Conservation (phyloP, 2,329 filamentous ascomycete species). For the Fusarium chaquense region DNA sequence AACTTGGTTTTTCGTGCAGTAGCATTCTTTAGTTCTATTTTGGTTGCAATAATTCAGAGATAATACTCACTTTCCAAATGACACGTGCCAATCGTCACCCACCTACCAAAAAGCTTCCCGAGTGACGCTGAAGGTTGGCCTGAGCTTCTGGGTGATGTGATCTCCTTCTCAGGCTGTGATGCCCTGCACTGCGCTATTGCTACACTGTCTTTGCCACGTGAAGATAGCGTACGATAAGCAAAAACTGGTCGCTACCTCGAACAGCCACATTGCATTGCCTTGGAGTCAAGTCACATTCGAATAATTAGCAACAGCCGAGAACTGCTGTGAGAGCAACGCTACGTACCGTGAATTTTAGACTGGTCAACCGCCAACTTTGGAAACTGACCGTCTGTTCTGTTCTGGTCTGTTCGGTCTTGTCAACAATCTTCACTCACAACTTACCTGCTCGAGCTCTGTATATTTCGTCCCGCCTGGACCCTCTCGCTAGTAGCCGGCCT, state of each 20-base stretch:
- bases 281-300: slow-evolving; percentile 43
- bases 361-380: slow-evolving; percentile 19
- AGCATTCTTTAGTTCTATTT: not conserved
- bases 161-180: not conserved
- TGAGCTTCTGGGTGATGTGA: slow-evolving; percentile 26
- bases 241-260: slow-evolving; percentile 45
- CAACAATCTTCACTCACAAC: slow-evolving; percentile 14
- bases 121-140: slow-evolving; percentile 17
- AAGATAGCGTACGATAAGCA: slow-evolving; percentile 48
- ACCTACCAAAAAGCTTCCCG: slow-evolving; percentile 19
- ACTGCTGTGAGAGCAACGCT: slow-evolving; percentile 28
- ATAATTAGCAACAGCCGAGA: slow-evolving; percentile 35
- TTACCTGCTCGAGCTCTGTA: slow-evolving; percentile 5
- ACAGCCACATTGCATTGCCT: slow-evolving; percentile 48
- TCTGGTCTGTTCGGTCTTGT: not conserved
- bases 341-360: slow-evolving; percentile 35
- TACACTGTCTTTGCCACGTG: slow-evolving; percentile 38
- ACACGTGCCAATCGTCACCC: slow-evolving; percentile 37
- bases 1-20: slow-evolving; percentile 18
- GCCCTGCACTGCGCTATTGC: slow-evolving; percentile 1
- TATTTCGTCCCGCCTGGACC: slow-evolving; percentile 13
- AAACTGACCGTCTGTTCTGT: slow-evolving; percentile 22
- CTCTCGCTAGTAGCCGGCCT: slow-evolving; percentile 32
- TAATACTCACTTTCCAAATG: not conserved
- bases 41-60: not conserved